Evolutionary conservation across 2,329 filamentous ascomycete species (phyloP).

Genomic region (Aspergillus alliaceus): DNA sequence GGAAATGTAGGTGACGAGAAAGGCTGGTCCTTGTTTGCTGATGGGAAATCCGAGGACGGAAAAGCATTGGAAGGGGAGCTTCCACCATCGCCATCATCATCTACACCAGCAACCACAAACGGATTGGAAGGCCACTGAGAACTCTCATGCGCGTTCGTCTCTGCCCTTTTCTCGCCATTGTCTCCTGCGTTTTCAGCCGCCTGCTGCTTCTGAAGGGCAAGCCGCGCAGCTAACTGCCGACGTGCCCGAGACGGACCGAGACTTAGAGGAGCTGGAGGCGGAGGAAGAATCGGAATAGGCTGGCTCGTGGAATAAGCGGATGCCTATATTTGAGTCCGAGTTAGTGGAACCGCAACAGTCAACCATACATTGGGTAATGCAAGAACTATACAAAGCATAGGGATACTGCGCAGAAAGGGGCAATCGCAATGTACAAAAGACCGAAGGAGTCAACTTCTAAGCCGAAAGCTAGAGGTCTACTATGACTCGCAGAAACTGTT

Average conservation of each 20-base stretch:
- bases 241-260: conserved; percentile 83
- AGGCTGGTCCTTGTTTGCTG: conserved; percentile 23
- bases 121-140: conserved; percentile 37
- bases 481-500: conserved; percentile 15
- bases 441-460: conserved; percentile 10
- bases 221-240: conserved; percentile 82
- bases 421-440: conserved; percentile 8
- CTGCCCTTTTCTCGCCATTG: conserved; percentile 24
- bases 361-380: not conserved
- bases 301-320: conserved; percentile 38
- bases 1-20: conserved; percentile 38
- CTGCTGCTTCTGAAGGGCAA: conserved; percentile 73
- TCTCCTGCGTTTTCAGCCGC: conserved; percentile 44
- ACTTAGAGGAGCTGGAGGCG: conserved; percentile 76
- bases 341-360: conserved; percentile 15
- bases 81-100: conserved; percentile 30
- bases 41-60: conserved; percentile 31
- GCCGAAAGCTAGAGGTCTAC: conserved; percentile 12
- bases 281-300: conserved; percentile 45
- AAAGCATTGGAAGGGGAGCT: conserved; percentile 28
- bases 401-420: not conserved
- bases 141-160: conserved; percentile 15
- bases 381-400: conserved; percentile 5
- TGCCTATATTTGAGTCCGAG: conserved; percentile 17
- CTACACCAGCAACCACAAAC: conserved; percentile 39